These are phyloP conservation scores for Darksidea phi DNA, from an alignment of 495 filamentous ascomycete genomes.

Conservation along the genomic window DNA sequence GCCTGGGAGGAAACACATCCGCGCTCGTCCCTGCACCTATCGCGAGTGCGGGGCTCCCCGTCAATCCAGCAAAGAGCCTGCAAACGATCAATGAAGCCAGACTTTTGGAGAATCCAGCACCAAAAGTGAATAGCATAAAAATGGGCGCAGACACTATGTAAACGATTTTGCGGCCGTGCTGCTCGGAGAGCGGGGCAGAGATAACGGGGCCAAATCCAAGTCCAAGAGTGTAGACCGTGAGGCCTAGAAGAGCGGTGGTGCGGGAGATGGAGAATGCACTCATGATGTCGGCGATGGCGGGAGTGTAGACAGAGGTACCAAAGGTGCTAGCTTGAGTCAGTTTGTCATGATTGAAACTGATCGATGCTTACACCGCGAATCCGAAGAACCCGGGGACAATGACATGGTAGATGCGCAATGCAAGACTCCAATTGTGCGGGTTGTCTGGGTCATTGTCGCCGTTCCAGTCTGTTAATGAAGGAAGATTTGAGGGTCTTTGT, in stretches of 20 bases:
- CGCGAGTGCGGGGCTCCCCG: conserved; percentile 55
- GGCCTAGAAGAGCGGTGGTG: conserved; percentile 37
- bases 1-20: conserved; percentile 52
- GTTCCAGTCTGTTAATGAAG: conserved; percentile 36
- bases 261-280: conserved; percentile 37
- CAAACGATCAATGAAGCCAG: conserved; percentile 57
- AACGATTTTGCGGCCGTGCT: conserved; percentile 38
- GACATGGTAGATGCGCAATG: conserved; percentile 36
- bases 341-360: not conserved
- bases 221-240: conserved; percentile 42
- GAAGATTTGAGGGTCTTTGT: not conserved
- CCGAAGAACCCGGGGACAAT: conserved; percentile 35
- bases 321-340: conserved; percentile 29
- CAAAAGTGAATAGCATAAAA: conserved; percentile 62
- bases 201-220: conserved; percentile 42
- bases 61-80: conserved; percentile 62
- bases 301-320: conserved; percentile 41
- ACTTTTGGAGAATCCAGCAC: conserved; percentile 56
- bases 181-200: conserved; percentile 43
- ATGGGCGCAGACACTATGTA: conserved; percentile 47
- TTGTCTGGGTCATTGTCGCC: conserved; percentile 45
- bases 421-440: conserved; percentile 44
- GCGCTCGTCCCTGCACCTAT: conserved; percentile 56
- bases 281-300: conserved; percentile 35
- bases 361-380: conserved; percentile 37